These are phyloP conservation scores for Leishmania tarentolae DNA, from an alignment of 208 protist species.

Conservation along the genomic window DNA sequence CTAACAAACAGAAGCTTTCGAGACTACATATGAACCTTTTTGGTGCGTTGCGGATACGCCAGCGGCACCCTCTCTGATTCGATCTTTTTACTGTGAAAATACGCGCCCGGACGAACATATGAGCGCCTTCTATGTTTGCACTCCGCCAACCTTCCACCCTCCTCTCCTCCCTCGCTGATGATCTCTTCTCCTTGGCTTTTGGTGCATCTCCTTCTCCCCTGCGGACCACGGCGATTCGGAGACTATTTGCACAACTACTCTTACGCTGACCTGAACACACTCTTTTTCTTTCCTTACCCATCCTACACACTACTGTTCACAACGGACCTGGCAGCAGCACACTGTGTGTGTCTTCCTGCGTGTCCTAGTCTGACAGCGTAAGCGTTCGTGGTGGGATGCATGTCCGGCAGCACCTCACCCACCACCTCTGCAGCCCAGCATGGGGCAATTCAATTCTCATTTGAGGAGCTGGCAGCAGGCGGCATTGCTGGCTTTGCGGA, in stretches of 20 bases:
- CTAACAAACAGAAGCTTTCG: background rate
- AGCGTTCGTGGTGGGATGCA: conserved; percentile 4
- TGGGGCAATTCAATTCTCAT: conserved; percentile 42
- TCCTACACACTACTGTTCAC: background rate
- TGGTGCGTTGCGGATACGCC: background rate
- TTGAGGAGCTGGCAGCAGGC: conserved; percentile 73
- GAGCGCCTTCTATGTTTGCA: background rate
- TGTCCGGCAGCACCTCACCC: conserved; percentile 16
- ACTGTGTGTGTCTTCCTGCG: background rate
- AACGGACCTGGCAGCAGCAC: conserved; percentile 1
- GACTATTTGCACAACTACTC: background rate
- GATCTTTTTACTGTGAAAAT: too few species aligned
- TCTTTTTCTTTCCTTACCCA: background rate
- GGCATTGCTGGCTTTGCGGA: conserved; percentile 87
- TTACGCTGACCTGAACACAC: background rate
- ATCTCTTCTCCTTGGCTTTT: background rate
- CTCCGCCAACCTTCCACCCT: too few species aligned
- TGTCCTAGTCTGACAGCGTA: conserved; percentile 4
- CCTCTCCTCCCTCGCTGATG: too few species aligned
- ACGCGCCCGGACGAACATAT: background rate
- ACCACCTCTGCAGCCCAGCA: conserved; percentile 16
- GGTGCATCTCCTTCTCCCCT: background rate
- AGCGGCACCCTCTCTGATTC: background rate
- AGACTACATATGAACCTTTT: background rate
- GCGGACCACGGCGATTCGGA: background rate